These are phyloP conservation scores for Apiotrichum porosum DNA, from an alignment of 1,284 basidiomycete species.

Conservation along the genomic window DNA sequence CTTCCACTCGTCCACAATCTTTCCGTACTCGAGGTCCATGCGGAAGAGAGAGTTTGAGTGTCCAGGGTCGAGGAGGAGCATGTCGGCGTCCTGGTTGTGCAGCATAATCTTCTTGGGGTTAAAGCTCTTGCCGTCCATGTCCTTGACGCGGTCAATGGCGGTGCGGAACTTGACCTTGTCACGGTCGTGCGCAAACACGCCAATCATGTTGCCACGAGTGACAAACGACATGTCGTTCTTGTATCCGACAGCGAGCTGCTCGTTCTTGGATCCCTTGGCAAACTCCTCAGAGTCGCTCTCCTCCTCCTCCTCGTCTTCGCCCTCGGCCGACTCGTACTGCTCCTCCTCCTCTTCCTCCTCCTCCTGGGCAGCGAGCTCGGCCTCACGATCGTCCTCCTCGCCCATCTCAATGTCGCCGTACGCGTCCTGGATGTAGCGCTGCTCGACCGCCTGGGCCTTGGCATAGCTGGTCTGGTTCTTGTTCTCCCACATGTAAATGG, in stretches of 20 bases:
- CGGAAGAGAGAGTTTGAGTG: slow-evolving; percentile 82
- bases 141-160: slow-evolving; percentile 78
- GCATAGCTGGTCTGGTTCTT: slow-evolving; percentile 69
- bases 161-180: slow-evolving; percentile 80
- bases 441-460: slow-evolving; percentile 75
- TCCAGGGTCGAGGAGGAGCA: slow-evolving; percentile 84
- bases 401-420: slow-evolving; percentile 74
- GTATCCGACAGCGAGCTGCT: slow-evolving; percentile 90
- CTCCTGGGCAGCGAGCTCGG: slow-evolving; percentile 54
- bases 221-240: slow-evolving; percentile 95
- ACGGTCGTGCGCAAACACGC: slow-evolving; percentile 87
- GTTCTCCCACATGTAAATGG: slow-evolving; percentile 74
- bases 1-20: slow-evolving; percentile 98
- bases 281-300: slow-evolving; percentile 51
- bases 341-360: slow-evolving; percentile 64
- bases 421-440: slow-evolving; percentile 58
- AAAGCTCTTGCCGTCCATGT: slow-evolving; percentile 77
- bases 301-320: slow-evolving; percentile 53
- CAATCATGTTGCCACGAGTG: slow-evolving; percentile 90
- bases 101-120: slow-evolving; percentile 93
- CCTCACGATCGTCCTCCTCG: slow-evolving; percentile 55
- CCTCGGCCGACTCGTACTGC: slow-evolving; percentile 61
- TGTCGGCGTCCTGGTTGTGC: slow-evolving; percentile 93
- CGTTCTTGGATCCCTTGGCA: slow-evolving; percentile 64
- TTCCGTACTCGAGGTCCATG: slow-evolving; percentile 92